Percentiles rank a stretch among this genome's conserved stretches.
These are phyloP conservation scores for Phytophthora macrochlamydospora DNA, from an alignment of 352 stramenopile genomes.

Conservation along the genomic window DNA sequence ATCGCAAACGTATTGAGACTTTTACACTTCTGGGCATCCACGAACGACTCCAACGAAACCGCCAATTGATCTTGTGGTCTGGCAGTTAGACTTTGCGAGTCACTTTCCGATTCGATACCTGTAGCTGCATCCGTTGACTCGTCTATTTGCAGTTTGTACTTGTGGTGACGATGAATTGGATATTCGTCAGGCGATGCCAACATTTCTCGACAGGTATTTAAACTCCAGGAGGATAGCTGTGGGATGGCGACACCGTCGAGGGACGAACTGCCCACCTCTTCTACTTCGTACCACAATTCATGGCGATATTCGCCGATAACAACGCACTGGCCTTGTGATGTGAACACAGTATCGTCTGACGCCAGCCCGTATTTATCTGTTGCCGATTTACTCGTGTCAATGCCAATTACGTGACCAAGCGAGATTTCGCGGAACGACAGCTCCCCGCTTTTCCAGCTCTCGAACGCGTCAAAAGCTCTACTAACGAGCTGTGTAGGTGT, in stretches of 20 bases:
- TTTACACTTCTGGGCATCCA: conserved; percentile 15
- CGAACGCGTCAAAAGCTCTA: conserved; percentile 34
- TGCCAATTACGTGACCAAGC: conserved; percentile 37
- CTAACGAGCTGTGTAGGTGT: conserved; percentile 19
- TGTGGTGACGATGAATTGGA: conserved; percentile 40
- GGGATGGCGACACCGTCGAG: conserved; percentile 6
- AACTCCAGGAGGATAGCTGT: conserved; percentile 50
- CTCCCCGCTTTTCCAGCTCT: conserved; percentile 30
- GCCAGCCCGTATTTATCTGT: conserved; percentile 47
- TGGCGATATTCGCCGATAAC: conserved; percentile 66
- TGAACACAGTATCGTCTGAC: conserved; percentile 64
- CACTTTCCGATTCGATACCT: neutral
- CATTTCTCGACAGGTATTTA: conserved; percentile 55
- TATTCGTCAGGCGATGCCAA: conserved; percentile 45
- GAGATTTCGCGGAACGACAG: conserved; percentile 39
- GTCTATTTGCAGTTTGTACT: conserved; percentile 25
- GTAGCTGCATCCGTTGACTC: neutral
- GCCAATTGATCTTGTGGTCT: neutral
- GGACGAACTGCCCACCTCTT: conserved; percentile 14
- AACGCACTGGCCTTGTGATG: conserved; percentile 56
- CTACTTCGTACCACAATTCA: conserved; percentile 73
- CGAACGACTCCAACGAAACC: conserved; percentile 22
- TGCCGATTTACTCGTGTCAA: conserved; percentile 35
- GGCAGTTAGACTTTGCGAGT: too few relatives aligned
- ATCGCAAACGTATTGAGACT: neutral